Evolutionary conservation across 1,139 yeast species (phyloP), one percentile per base, ranked within the genome.

Genomic region (Nakaseomyces bracarensis): DNA sequence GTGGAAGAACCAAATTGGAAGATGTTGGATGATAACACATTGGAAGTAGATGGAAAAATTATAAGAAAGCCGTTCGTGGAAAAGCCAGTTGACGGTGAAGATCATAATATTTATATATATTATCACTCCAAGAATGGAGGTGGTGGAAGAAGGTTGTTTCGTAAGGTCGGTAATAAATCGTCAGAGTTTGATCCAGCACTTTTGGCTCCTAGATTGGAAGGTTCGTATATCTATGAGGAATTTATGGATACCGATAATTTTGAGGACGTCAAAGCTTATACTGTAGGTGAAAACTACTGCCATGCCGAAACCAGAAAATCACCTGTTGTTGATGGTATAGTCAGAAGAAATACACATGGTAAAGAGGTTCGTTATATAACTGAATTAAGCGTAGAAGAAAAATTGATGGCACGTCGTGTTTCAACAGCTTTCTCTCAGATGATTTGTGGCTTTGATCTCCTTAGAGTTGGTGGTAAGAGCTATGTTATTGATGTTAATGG

Each of bases 71-170:
- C 99, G 7, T 93, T 79, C 69, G 98, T 93, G 23, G 99, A 93
- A 63, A 93, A 93, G 55, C 99, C 99, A 1, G 98, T 91, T 6
- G 96, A 93, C 64, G 99, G 99, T 38, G 99, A 93, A 65, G 96
- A 93, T 63, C 99, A 93, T 65, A 93, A 93, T 60, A 91, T 93
- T 36, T 86, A 82, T 61, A 91, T 93, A 38, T 93, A 93, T 64
- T 91, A 91, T 61, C 83, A 93, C 31, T 75, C 77, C 44, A 75
- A 82, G 44, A 81, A 84, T 43, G 99, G 99, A 41, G 99, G 98
- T 43, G 99, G 99, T 50, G 99, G 99, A 18, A 73, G 99, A 50
- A 71, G 94, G 43, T 68, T 93, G 46, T 93, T 93, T 67, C 75
- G 99, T 51, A 93, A 93, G 60, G 94, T 93, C 46, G 98, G 98